Evolutionary conservation across 371 early-diverging fungal genomes (phyloP), one percentile per base, ranked within the genome.

Genomic region (Coemansia sp.): DNA sequence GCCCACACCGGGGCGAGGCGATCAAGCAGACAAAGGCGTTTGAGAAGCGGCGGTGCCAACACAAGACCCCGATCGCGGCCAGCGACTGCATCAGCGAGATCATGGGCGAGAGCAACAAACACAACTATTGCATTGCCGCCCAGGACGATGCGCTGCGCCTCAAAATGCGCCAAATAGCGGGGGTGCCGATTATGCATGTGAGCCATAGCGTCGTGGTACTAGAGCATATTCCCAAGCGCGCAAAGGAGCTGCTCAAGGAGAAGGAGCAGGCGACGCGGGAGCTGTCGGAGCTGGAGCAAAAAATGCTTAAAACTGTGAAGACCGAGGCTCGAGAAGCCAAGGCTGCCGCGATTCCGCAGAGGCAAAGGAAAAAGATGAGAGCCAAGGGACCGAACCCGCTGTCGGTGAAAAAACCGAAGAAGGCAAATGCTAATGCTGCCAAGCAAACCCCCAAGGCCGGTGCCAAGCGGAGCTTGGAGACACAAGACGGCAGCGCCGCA

Each of bases 361-460:
- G 31, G 34, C 41, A 36, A 0, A 54, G 30, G 34, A 61, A 83
- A 62, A 71, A 84, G 81, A 76, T 84, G 81, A 57, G 79, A 39
- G 69, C 86, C 34, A 93, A 92, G 79, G 89, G 83, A 32, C 91
- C 93, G 5, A 95, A 95, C 68, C 93, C 94, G 41, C 79, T 95
- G 32, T 88, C 90, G 16, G 77, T 89, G 63, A 93, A 93, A 78
- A 93, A 92, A 80, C 86, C 85, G 73, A 88, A 87, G 78, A 79
- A 81, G 72, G 55, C 57, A n/a, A 45, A 45, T 43, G 16, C 40
- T 13, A 61, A 20, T 20, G 20, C 20, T 20, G 20, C 20, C 20
- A 20, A 20, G 20, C 20, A 20, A 20, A 20, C 20, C 20, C 20
- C 20, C 20, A 20, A 20, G 20, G 20, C 38, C 34, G 45, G 45